Evolutionary conservation across 371 early-diverging fungal genomes (phyloP), one percentile per base, ranked within the genome.

Genomic region (Apophysomyces elegans): DNA sequence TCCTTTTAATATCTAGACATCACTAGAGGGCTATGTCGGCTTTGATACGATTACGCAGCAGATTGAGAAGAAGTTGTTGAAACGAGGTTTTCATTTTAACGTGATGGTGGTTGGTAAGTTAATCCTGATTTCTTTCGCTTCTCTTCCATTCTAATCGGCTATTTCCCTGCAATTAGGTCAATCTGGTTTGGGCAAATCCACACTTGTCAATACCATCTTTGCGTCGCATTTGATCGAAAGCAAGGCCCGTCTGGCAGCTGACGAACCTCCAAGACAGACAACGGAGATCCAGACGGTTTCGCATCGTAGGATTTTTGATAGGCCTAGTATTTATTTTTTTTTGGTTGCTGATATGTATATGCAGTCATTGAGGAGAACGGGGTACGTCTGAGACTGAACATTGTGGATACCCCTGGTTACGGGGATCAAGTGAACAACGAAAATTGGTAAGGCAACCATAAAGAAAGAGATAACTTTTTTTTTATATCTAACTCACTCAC

Each of bases 181-280:
- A 89, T 92, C 96, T 63, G 99, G 99, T 26, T 85, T 99, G 65
- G 99, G 99, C 67, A 97, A 99, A 81, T 95, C 99, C 11, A 99
- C 99, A 37, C 86, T 99, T 63, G 90, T 99, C 74, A 99, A 98
- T 87, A 97, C 99, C 66, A 86, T 93, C 65, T 94, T 94, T 78
- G 88, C 94, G 45, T 86, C 91, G 35, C 94, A 95, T 63, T 83
- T 95, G 68, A 88, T 93, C 68, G 93, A 95, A 74, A 88, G 87
- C 70, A 91, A 93, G 82, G 94, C 90, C 50, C 90, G 93, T 66
- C 83, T 85, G 60, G 80, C 78, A 62, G 86, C 90, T 62, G 86
- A 87, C 71, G 93, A 93, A 71, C 86, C 90, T 58, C 84, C 86
- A 56, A 86, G 93, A 70, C 90, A 93, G 80, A 94, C 94, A 2